Evolutionary conservation across 2,329 filamentous ascomycete species (phyloP).

Genomic region (Zasmidium cellare): DNA sequence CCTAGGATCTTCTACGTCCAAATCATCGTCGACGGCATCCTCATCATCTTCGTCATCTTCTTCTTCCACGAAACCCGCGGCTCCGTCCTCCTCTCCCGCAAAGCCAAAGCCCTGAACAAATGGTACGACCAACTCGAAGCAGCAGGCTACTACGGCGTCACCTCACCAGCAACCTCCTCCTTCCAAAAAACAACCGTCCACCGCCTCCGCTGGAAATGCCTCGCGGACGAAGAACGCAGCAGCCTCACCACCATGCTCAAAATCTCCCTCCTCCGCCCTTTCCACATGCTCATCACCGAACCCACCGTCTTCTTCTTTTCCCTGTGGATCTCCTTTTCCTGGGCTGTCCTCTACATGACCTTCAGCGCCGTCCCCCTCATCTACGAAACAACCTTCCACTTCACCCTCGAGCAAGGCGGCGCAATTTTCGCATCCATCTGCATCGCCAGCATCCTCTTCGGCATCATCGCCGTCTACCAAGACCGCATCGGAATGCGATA

Average conservation of each 20-base stretch:
- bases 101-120: slow-evolving; percentile 70
- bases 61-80: slow-evolving; percentile 83
- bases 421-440: slow-evolving; percentile 74
- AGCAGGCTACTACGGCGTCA: slow-evolving; percentile 59
- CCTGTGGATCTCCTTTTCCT: slow-evolving; percentile 85
- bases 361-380: slow-evolving; percentile 80
- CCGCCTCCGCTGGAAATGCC: slow-evolving; percentile 72
- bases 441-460: slow-evolving; percentile 67
- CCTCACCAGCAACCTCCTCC: slow-evolving; percentile 40
- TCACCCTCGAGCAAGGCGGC: slow-evolving; percentile 66
- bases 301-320: slow-evolving; percentile 84
- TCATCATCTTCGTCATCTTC: slow-evolving; percentile 65
- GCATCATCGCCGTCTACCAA: slow-evolving; percentile 60
- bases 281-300: slow-evolving; percentile 73
- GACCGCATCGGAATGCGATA: slow-evolving; percentile 22
- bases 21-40: slow-evolving; percentile 64
- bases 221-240: slow-evolving; percentile 72
- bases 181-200: slow-evolving; percentile 26
- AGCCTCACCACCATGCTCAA: slow-evolving; percentile 69
- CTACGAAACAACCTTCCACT: slow-evolving; percentile 67
- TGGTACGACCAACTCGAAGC: slow-evolving; percentile 77
- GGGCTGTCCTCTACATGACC: slow-evolving; percentile 84
- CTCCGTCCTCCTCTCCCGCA: slow-evolving; percentile 74
- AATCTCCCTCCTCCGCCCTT: slow-evolving; percentile 74
- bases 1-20: slow-evolving; percentile 78